Percentiles rank a stretch among this genome's conserved stretches.
These are phyloP conservation scores for Lophiostoma macrostomum DNA, from an alignment of 495 filamentous ascomycete species.

Conservation along the genomic window DNA sequence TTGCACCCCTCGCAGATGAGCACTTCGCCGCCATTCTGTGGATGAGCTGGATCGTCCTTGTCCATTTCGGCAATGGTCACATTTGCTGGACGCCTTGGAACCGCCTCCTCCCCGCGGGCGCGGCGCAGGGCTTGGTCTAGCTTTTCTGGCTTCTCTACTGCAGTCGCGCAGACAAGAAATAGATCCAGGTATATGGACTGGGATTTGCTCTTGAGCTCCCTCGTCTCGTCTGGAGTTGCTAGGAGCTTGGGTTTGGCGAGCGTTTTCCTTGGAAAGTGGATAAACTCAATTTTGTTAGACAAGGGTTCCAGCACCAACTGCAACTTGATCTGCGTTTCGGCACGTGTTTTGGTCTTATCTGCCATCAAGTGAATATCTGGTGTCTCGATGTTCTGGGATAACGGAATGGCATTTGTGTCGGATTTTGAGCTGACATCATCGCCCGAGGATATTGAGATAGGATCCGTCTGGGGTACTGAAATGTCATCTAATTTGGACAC, in stretches of 20 bases:
- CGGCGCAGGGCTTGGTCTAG: constrained; percentile 14
- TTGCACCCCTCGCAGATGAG: constrained; percentile 27
- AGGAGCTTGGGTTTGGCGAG: constrained; percentile 27
- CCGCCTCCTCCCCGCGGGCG: constrained; percentile 4
- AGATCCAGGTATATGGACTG: constrained; percentile 5
- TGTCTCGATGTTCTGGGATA: background rate
- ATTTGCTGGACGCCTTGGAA: background rate
- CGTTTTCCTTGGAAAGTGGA: constrained; percentile 21
- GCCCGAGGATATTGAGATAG: no score
- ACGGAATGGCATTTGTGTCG: no score
- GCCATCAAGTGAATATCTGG: constrained; percentile 2
- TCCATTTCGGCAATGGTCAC: constrained; percentile 14
- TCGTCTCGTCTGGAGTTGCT: constrained; percentile 14
- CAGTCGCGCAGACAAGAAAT: constrained; percentile 19
- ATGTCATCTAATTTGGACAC: no score
- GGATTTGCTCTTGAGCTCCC: constrained; percentile 1
- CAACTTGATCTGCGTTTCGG: constrained; percentile 27
- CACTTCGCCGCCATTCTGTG: constrained; percentile 25
- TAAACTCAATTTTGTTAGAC: background rate
- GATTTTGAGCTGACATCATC: no score
- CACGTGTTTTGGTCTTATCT: constrained; percentile 26
- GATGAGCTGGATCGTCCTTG: constrained; percentile 23
- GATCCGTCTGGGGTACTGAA: no score
- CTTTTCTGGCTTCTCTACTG: constrained; percentile 11
- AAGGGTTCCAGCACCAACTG: constrained; percentile 21